phyloP scores from a whole-genome alignment of 306 rosid species.

The Dalbergia cochinchinensis region DNA sequence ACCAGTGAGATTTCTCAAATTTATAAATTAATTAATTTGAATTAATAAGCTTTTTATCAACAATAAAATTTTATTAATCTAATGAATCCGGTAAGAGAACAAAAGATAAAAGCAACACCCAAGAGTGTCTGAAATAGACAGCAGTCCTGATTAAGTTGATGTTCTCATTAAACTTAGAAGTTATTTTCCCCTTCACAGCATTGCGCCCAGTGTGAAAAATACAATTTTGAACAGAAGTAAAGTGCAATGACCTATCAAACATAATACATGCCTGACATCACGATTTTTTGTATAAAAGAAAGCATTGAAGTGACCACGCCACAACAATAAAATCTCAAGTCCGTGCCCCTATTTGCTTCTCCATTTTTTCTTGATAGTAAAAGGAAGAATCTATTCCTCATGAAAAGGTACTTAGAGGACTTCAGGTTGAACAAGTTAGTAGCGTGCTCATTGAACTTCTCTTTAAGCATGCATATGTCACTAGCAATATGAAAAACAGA shows the following conservation, averaged over 20 bases:
- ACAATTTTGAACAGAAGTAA: background rate
- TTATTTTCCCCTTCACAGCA: background rate
- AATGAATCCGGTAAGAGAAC: conserved; percentile 15
- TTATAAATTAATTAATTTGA: conserved; percentile 20
- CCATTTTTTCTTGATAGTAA: conserved; percentile 4
- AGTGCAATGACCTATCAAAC: conserved; percentile 13
- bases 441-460: conserved; percentile 52
- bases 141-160: background rate
- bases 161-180: background rate
- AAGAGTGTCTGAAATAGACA: conserved; percentile 4
- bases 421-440: conserved; percentile 46
- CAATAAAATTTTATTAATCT: conserved; percentile 8
- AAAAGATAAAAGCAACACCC: conserved; percentile 19
- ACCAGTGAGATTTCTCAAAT: conserved; percentile 36
- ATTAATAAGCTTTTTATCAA: conserved; percentile 25
- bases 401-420: conserved; percentile 32
- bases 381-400: conserved; percentile 46
- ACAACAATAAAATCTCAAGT: conserved; percentile 43
- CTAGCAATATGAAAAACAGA: conserved; percentile 36
- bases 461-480: conserved; percentile 39
- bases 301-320: conserved; percentile 38
- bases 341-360: background rate
- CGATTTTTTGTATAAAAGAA: conserved; percentile 2
- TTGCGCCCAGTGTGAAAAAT: background rate
- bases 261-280: conserved; percentile 17